A percentile compares a stretch with the other conserved stretches of the same genome.
Conservation (phyloP, 257 asterid genomes). For the Phtheirospermum japonicum region DNA sequence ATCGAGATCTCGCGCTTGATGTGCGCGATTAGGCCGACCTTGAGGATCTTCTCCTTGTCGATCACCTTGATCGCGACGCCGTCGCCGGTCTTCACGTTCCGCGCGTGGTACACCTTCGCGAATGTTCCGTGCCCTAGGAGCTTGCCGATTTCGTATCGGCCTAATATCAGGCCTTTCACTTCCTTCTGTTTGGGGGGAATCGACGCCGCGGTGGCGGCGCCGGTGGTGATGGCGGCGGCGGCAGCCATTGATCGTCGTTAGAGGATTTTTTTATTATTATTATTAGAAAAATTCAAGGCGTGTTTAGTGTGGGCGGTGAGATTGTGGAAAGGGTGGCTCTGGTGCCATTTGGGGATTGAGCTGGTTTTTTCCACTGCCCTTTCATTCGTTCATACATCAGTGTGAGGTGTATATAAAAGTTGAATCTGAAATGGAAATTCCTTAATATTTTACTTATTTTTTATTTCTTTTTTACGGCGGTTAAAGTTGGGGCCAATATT, state of each 20-base stretch:
- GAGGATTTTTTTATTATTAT: not conserved
- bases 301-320: constrained; percentile 19
- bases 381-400: constrained; percentile 1
- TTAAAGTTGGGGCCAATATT: not conserved
- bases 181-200: constrained; percentile 34
- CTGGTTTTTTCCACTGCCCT: constrained; percentile 21
- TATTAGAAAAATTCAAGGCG: not conserved
- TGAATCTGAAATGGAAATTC: not conserved
- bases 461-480: constrained; percentile 23
- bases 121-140: constrained; percentile 86
- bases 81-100: constrained; percentile 66
- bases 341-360: constrained; percentile 22
- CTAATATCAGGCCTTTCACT: constrained; percentile 57
- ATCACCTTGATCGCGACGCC: constrained; percentile 81
- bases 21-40: constrained; percentile 69
- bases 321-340: constrained; percentile 17
- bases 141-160: constrained; percentile 70
- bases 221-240: constrained; percentile 19
- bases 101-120: constrained; percentile 88
- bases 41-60: constrained; percentile 81
- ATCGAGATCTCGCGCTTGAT: constrained; percentile 95
- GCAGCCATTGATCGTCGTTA: constrained; percentile 40
- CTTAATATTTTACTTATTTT: not conserved
- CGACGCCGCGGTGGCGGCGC: constrained; percentile 22
- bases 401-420: constrained; percentile 21